Conservation (phyloP, 2,329 filamentous ascomycete genomes). For the Alternaria sp. region DNA sequence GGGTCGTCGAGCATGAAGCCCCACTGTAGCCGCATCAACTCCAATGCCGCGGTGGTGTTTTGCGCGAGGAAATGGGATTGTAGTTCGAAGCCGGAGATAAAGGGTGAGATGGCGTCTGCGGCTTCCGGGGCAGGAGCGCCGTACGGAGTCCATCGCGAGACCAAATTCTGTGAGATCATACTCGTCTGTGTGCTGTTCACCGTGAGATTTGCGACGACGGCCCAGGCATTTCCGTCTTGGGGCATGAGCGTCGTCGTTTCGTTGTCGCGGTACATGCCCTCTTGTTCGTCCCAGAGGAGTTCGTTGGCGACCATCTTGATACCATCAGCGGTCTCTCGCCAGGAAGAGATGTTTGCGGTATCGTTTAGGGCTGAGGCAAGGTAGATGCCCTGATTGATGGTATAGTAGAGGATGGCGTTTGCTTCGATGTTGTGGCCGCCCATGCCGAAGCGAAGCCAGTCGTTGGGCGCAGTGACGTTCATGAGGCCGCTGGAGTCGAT, state of each 20-base stretch:
- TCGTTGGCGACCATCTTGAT: slow-evolving; percentile 56
- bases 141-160: slow-evolving; percentile 49
- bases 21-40: slow-evolving; percentile 58
- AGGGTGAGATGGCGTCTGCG: slow-evolving; percentile 56
- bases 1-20: slow-evolving; percentile 63
- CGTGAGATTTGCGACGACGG: slow-evolving; percentile 50
- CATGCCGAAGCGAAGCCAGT: slow-evolving; percentile 61
- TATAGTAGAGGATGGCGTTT: slow-evolving; percentile 58
- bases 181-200: slow-evolving; percentile 34
- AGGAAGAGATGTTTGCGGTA: slow-evolving; percentile 49
- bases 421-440: slow-evolving; percentile 58
- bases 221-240: slow-evolving; percentile 55
- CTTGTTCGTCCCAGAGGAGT: slow-evolving; percentile 57
- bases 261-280: slow-evolving; percentile 63
- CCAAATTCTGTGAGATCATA: slow-evolving; percentile 44
- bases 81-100: slow-evolving; percentile 57
- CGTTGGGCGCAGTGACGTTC: slow-evolving; percentile 53
- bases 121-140: slow-evolving; percentile 58
- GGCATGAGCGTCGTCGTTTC: slow-evolving; percentile 59
- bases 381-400: slow-evolving; percentile 59
- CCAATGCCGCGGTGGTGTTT: slow-evolving; percentile 50
- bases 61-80: slow-evolving; percentile 54
- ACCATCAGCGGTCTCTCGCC: slow-evolving; percentile 50
- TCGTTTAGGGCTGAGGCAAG: slow-evolving; percentile 59
- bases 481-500: slow-evolving; percentile 55